Evolutionary conservation across 2,329 filamentous ascomycete genomes (phyloP), one percentile per base, ranked within the genome.

Genomic region (Ceratocystis huliohia): DNA sequence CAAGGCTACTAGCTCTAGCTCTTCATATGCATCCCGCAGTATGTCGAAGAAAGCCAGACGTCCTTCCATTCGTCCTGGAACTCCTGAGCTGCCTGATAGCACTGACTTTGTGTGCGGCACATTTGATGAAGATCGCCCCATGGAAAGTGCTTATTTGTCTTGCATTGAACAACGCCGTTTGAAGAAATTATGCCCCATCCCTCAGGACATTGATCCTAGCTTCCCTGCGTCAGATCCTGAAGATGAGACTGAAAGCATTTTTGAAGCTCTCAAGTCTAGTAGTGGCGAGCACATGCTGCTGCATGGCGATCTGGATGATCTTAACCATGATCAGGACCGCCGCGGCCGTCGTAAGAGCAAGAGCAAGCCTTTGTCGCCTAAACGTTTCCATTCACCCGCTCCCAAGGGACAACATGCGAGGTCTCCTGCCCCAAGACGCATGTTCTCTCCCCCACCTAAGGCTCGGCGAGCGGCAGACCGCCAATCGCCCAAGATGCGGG

Each of bases 31-130:
- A 56, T 82, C 82, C 4, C 73, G 74, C 63, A 69, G 73, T 72
- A 72, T 75, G 63, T 74, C 70, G 59, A 75, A 72, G 69, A 75
- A 73, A 72, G 69, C 73, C 61, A 73, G 71, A 64, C 78, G 74
- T 15, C 78, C 81, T 61, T 84, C 81, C 69, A 84, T 87, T 70
- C 86, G 86, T 25, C 82, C 84, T 48, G 81, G 82, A 28, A 89
- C 88, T 0, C 89, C 90, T 1, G 91, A 96, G 73, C 80, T 99
- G 10, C 94, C 94, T 1, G 94, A 99, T 75, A 96, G 92, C 76
- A 97, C 94, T 15, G 94, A 99, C 75, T 99, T 99, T 70, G 94
- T 99, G n/a, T 97, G 94, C 73, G 94, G 94, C 67, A 99, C 94
- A 0, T 81, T 99, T 22, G 94, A 99, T 70, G 94, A 99, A 75